Conservation (phyloP, 805 yeast species). For the Saccharomyces eubayanus region DNA sequence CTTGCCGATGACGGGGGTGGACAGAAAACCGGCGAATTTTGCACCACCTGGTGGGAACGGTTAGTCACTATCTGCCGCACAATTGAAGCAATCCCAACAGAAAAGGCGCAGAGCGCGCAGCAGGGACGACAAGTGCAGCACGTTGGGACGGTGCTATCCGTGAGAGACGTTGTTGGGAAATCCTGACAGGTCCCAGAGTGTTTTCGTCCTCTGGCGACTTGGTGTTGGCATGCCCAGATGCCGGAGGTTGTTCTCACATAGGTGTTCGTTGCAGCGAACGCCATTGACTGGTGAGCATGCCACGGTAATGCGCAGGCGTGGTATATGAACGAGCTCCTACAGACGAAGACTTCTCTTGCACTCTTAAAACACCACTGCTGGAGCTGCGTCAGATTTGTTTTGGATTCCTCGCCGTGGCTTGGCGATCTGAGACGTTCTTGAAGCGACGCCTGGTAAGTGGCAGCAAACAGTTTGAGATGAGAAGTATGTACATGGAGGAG, state of each 20-base stretch:
- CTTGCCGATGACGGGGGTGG: background rate
- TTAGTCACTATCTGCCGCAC: background rate
- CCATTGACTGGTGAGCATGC: no score
- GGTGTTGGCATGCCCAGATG: background rate
- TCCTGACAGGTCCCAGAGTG: background rate
- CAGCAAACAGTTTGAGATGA: background rate
- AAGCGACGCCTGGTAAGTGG: background rate
- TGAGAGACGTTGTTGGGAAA: slow-evolving; percentile 1
- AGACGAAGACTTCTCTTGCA: background rate
- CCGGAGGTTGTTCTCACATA: no score
- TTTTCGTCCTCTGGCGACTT: background rate
- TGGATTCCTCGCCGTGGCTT: background rate
- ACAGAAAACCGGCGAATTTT: background rate
- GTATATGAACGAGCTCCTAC: no score
- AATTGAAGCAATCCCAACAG: background rate
- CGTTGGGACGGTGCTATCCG: background rate
- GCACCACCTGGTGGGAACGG: background rate
- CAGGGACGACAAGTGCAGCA: background rate
- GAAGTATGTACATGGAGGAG: background rate
- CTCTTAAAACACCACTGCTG: background rate
- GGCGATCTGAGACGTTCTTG: background rate
- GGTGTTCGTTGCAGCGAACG: no score
- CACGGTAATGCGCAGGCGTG: no score
- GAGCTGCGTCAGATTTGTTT: background rate
- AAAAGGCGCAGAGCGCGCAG: background rate